Percentiles rank a stretch among this genome's conserved stretches.
Conservation (phyloP, 2,329 filamentous ascomycete genomes). For the Tolypocladium ovalisporum region DNA sequence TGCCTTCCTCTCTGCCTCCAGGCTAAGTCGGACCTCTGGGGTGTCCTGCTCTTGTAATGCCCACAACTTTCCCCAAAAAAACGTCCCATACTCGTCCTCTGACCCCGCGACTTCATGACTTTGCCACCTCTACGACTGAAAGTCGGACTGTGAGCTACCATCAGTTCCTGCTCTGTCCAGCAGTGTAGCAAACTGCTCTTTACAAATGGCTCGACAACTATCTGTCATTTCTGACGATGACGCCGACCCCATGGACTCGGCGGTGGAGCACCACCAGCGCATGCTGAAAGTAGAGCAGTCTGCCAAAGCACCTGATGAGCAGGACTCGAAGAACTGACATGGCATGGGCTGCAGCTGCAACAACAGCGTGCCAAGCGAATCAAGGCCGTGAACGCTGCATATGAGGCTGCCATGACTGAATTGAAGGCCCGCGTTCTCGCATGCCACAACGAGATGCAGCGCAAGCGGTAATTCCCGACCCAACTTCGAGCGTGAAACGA, state of each 20-base stretch:
- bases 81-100: neutral
- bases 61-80: neutral
- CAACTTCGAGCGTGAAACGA: neutral
- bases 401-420: conserved; percentile 12
- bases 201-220: neutral
- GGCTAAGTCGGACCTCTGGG: neutral
- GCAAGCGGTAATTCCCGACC: neutral
- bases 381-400: conserved; percentile 11
- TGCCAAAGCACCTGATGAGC: neutral
- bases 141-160: too few relatives aligned
- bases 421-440: conserved; percentile 11
- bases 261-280: conserved; percentile 1
- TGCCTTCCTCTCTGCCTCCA: neutral
- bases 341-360: conserved; percentile 16
- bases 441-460: conserved; percentile 12
- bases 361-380: conserved; percentile 16
- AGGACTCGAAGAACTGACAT: neutral
- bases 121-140: too few relatives aligned
- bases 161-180: neutral
- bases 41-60: neutral
- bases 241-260: neutral
- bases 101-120: neutral
- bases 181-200: neutral
- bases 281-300: neutral
- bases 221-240: neutral